Evolutionary conservation across 495 filamentous ascomycete species (phyloP).

Genomic region (Podospora australis): DNA sequence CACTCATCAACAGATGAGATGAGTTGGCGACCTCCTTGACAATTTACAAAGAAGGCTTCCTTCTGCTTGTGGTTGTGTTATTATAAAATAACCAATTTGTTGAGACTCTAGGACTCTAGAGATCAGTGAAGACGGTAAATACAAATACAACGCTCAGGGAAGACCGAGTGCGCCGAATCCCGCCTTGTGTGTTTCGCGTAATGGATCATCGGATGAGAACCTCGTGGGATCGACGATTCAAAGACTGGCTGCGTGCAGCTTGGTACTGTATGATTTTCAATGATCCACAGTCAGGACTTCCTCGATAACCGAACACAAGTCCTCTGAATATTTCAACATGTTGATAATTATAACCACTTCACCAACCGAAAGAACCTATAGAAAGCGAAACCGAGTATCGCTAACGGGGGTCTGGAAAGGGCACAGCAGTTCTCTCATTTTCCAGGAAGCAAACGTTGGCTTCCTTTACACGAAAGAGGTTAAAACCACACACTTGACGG

Average conservation of each 20-base stretch:
- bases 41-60: not conserved
- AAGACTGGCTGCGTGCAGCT: too few species aligned
- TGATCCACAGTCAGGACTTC: not conserved
- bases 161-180: not conserved
- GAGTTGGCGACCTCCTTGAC: not conserved
- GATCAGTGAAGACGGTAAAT: too few species aligned
- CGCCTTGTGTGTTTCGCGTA: not conserved
- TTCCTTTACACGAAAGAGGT: not conserved
- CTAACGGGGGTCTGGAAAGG: not conserved
- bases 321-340: too few species aligned
- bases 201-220: not conserved
- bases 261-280: too few species aligned
- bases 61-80: too few species aligned
- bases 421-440: not conserved
- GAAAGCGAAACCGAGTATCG: not conserved
- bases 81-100: too few species aligned
- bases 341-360: not conserved
- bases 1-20: too few species aligned
- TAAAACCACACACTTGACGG: not conserved
- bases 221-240: too few species aligned
- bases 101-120: too few species aligned
- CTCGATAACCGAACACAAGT: too few species aligned
- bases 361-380: not conserved
- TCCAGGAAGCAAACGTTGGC: not conserved
- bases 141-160: not conserved